A percentile compares a stretch with the other conserved stretches of the same genome.
Evolutionary conservation across 495 filamentous ascomycete species (phyloP).

Genomic region (Tuber brumale): DNA sequence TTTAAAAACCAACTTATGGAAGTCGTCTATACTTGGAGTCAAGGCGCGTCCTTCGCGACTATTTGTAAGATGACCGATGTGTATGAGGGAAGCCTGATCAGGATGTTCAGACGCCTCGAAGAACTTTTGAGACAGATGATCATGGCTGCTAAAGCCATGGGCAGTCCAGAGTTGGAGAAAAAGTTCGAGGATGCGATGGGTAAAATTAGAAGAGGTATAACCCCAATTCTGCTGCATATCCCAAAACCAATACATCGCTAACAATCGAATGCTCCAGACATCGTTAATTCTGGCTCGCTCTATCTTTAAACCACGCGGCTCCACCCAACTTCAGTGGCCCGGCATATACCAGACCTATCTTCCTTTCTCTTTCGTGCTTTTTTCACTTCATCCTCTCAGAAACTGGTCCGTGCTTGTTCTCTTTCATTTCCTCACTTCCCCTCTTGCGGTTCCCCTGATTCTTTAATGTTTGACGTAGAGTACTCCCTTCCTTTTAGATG

Average conservation of each 20-base stretch:
- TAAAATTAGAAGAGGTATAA: conserved; percentile 63
- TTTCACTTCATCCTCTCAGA: not conserved
- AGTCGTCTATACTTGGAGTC: conserved; percentile 88
- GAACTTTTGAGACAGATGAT: conserved; percentile 96
- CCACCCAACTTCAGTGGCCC: not conserved
- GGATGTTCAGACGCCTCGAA: conserved; percentile 89
- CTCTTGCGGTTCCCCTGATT: not conserved
- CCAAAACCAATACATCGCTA: not conserved
- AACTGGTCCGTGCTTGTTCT: not conserved
- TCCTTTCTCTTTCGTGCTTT: not conserved
- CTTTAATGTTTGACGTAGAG: not conserved
- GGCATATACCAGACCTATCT: not conserved
- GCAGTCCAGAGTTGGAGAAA: conserved; percentile 79
- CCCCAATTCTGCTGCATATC: not conserved
- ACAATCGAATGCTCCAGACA: conserved; percentile 24
- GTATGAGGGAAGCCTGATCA: conserved; percentile 92
- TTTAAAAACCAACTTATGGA: conserved; percentile 96
- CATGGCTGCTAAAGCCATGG: conserved; percentile 96
- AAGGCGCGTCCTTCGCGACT: conserved; percentile 83
- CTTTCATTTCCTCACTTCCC: not conserved
- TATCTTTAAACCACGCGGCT: conserved; percentile 30
- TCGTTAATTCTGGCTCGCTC: conserved; percentile 40
- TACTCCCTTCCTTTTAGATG: not conserved
- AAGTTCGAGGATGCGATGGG: conserved; percentile 78
- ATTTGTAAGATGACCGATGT: conserved; percentile 99